phyloP scores from a whole-genome alignment of 345 rosid genomes.

The Lepidium didymum region DNA sequence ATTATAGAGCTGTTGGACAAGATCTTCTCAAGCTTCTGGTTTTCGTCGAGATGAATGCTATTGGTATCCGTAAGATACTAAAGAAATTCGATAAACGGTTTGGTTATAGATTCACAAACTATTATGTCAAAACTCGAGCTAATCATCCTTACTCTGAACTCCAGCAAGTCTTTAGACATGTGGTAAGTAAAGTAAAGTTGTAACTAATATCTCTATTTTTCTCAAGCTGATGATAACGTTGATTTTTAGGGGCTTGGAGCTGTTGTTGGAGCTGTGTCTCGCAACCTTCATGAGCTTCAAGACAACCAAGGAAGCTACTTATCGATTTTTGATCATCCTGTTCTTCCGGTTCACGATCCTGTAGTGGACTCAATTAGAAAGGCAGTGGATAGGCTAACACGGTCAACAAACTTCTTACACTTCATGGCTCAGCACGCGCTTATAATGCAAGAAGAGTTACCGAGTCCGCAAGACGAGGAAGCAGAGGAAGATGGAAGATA shows the following conservation, averaged over 20 bases:
- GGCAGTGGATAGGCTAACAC: slow-evolving; percentile 78
- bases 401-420: slow-evolving; percentile 84
- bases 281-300: slow-evolving; percentile 95
- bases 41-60: slow-evolving; percentile 85
- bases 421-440: slow-evolving; percentile 92
- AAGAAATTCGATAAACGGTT: slow-evolving; percentile 96
- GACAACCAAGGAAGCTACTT: slow-evolving; percentile 87
- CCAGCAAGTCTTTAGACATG: slow-evolving; percentile 96
- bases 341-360: slow-evolving; percentile 79
- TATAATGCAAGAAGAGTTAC: slow-evolving; percentile 90
- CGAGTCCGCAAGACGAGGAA: slow-evolving; percentile 69
- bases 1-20: slow-evolving; percentile 61
- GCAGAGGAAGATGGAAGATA: slow-evolving; percentile 52
- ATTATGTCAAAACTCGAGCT: slow-evolving; percentile 94
- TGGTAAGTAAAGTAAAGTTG: slow-evolving; percentile 42
- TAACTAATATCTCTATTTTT: not conserved
- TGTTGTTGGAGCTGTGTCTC: slow-evolving; percentile 93
- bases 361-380: slow-evolving; percentile 72
- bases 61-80: slow-evolving; percentile 85
- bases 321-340: slow-evolving; percentile 86
- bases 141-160: slow-evolving; percentile 97
- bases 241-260: slow-evolving; percentile 81
- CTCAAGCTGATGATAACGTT: not conserved
- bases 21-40: slow-evolving; percentile 78
- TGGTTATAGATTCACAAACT: slow-evolving; percentile 82